These are phyloP conservation scores for Rhizopus sp. DNA, from an alignment of 371 early-diverging fungal species.

Conservation along the genomic window DNA sequence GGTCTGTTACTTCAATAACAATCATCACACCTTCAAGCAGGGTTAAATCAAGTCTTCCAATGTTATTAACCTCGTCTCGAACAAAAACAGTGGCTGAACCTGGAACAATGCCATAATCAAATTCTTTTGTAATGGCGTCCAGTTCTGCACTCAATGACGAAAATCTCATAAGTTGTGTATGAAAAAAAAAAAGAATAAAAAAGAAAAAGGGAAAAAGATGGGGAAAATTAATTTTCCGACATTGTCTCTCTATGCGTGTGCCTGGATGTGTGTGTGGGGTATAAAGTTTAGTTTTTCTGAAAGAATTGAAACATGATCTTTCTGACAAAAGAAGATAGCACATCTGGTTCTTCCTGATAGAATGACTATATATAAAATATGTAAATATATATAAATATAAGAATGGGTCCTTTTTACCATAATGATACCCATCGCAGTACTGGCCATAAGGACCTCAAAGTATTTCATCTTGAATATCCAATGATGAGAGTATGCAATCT, in stretches of 20 bases:
- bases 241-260: background rate
- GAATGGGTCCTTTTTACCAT: conserved; percentile 44
- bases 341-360: conserved; percentile 65
- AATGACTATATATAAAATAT: conserved; percentile 41
- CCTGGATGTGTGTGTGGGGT: background rate
- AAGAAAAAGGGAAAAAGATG: background rate
- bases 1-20: conserved; percentile 28
- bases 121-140: conserved; percentile 30
- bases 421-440: conserved; percentile 53
- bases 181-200: background rate
- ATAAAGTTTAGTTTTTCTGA: conserved; percentile 46
- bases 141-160: conserved; percentile 26
- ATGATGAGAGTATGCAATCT: conserved; percentile 57
- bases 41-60: conserved; percentile 29
- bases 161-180: conserved; percentile 20
- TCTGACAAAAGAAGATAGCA: conserved; percentile 59
- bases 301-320: conserved; percentile 60
- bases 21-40: conserved; percentile 35
- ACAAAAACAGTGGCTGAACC: conserved; percentile 36
- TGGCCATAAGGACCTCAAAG: conserved; percentile 58
- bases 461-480: conserved; percentile 61
- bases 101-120: conserved; percentile 37
- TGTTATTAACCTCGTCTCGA: conserved; percentile 24
- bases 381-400: conserved; percentile 5
- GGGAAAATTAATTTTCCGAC: background rate